Conservation (phyloP, 2,329 filamentous ascomycete genomes). For the Hypoxylon sp. region DNA sequence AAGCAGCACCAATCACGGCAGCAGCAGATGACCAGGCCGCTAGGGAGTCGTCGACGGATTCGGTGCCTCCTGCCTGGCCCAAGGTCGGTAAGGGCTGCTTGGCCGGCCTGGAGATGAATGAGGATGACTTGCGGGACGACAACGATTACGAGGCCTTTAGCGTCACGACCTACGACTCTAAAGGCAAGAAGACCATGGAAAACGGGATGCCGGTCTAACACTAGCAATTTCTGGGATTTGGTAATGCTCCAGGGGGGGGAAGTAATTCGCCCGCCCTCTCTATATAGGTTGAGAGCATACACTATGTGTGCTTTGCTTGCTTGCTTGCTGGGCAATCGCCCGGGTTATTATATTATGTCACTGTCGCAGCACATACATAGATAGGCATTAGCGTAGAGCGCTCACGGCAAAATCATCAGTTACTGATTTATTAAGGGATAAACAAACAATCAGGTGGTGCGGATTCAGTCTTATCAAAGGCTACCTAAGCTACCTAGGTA, state of each 20-base stretch:
- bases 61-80: slow-evolving; percentile 50
- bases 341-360: neutral
- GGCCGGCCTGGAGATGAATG: slow-evolving; percentile 45
- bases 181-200: slow-evolving; percentile 49
- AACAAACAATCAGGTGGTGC: neutral
- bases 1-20: slow-evolving; percentile 1
- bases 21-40: slow-evolving; percentile 26
- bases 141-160: slow-evolving; percentile 54
- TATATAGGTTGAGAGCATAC: too few species aligned
- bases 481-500: too few species aligned
- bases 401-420: neutral
- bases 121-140: slow-evolving; percentile 48
- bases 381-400: neutral
- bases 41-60: slow-evolving; percentile 48
- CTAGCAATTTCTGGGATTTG: neutral
- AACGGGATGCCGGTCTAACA: slow-evolving; percentile 47
- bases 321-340: too few species aligned
- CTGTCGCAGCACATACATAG: neutral
- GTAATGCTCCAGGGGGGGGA: too few species aligned
- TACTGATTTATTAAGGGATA: neutral
- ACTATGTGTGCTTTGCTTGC: neutral
- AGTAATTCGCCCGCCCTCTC: neutral
- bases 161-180: slow-evolving; percentile 50
- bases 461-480: neutral
- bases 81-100: slow-evolving; percentile 49